These are phyloP conservation scores for Pouteria campechiana DNA, from an alignment of 179 eudicot species.

Conservation along the genomic window DNA sequence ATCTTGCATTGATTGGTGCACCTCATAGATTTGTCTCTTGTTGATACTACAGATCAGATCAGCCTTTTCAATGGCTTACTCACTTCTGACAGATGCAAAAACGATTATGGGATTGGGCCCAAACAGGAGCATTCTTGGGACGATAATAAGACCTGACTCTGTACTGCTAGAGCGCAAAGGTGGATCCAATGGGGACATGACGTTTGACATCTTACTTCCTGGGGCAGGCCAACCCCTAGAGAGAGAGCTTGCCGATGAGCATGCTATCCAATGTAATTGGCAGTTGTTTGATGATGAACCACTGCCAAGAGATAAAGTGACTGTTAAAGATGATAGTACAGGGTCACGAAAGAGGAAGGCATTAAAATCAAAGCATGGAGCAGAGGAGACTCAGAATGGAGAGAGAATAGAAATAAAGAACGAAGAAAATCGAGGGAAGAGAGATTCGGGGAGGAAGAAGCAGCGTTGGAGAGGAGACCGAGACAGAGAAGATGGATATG, in stretches of 20 bases:
- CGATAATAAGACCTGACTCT: slow-evolving; percentile 83
- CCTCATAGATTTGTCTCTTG: no score
- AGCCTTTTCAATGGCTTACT: slow-evolving; percentile 81
- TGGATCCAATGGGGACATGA: slow-evolving; percentile 56
- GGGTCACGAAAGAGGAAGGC: slow-evolving; percentile 49
- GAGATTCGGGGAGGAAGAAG: slow-evolving; percentile 28
- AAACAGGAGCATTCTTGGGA: slow-evolving; percentile 74
- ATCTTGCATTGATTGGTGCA: no score
- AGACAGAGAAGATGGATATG: slow-evolving; percentile 17
- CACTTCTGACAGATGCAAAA: slow-evolving; percentile 66
- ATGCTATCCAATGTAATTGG: slow-evolving; percentile 75
- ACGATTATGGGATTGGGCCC: slow-evolving; percentile 62
- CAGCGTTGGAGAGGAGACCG: slow-evolving; percentile 15
- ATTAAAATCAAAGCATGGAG: slow-evolving; percentile 17
- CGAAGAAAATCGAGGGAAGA: slow-evolving; percentile 25
- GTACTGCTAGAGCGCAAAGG: slow-evolving; percentile 78
- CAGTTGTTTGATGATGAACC: slow-evolving; percentile 45
- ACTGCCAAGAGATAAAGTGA: slow-evolving; percentile 55
- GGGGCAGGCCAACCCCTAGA: slow-evolving; percentile 67
- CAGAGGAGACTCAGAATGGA: slow-evolving; percentile 30
- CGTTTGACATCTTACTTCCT: slow-evolving; percentile 58
- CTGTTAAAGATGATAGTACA: slow-evolving; percentile 13
- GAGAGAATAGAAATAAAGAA: neutral
- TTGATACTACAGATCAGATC: slow-evolving; percentile 56
- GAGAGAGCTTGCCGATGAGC: slow-evolving; percentile 24